These are phyloP conservation scores for Phialocephala sp. DNA, from an alignment of 2,329 filamentous ascomycete species.

Conservation along the genomic window DNA sequence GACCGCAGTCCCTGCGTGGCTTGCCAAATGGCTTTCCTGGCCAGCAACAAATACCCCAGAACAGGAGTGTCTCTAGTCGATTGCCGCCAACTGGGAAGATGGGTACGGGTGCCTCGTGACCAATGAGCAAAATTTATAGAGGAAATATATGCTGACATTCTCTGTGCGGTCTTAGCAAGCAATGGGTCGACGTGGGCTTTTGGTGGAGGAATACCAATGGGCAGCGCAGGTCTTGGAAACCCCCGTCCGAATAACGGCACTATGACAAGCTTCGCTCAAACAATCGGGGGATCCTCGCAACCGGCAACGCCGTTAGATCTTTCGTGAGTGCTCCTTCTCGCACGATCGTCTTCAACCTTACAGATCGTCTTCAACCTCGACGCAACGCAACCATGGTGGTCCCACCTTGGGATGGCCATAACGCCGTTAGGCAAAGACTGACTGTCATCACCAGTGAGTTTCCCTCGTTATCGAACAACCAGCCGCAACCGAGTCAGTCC, in stretches of 20 bases:
- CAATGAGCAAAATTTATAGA: background rate
- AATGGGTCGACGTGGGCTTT: conserved; percentile 62
- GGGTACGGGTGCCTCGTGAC: conserved; percentile 52
- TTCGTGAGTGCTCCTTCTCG: conserved; percentile 59
- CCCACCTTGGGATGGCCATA: conserved; percentile 6
- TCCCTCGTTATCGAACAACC: conserved; percentile 67
- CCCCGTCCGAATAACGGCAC: conserved; percentile 58
- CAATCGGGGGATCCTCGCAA: conserved; percentile 64
- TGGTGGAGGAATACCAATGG: conserved; percentile 66
- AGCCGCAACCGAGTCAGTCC: conserved; percentile 48
- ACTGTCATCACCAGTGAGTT: conserved; percentile 58
- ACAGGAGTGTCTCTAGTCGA: conserved; percentile 61
- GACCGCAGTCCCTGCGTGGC: conserved; percentile 66
- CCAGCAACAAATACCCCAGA: conserved; percentile 62
- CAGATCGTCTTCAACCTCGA: background rate
- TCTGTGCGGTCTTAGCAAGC: conserved; percentile 41
- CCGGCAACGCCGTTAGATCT: conserved; percentile 66
- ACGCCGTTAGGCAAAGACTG: conserved; percentile 22
- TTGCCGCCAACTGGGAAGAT: conserved; percentile 70
- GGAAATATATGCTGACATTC: conserved; percentile 33
- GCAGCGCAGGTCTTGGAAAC: conserved; percentile 58
- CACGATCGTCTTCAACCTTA: background rate
- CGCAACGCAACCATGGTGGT: background rate
- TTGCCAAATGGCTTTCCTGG: conserved; percentile 65
- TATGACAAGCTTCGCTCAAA: conserved; percentile 71